Conservation (phyloP, 139 green algal species). For the Yamagishiella unicocca region DNA sequence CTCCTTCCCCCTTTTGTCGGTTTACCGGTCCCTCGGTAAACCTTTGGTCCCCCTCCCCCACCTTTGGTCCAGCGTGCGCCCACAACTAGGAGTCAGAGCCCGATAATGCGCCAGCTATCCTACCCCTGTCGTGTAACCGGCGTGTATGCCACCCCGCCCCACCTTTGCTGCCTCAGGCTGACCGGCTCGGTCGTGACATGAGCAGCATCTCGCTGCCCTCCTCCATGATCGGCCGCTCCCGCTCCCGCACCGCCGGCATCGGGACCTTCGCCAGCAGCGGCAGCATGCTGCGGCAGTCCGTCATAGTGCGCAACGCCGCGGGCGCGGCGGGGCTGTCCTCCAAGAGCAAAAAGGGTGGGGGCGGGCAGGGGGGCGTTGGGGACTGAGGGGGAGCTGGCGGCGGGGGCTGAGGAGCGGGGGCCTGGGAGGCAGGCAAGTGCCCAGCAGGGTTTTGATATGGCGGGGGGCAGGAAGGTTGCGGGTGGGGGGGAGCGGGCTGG, state of each 20-base stretch:
- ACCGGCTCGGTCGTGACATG: neutral
- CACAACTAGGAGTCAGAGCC: too few species aligned
- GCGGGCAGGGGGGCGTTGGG: neutral
- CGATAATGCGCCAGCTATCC: too few species aligned
- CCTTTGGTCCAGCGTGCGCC: too few species aligned
- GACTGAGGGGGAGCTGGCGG: neutral
- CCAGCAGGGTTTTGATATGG: neutral
- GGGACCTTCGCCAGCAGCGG: neutral
- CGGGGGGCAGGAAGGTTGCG: neutral
- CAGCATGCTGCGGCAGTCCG: neutral
- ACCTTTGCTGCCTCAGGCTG: neutral
- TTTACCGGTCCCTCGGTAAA: neutral
- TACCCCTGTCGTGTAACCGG: neutral
- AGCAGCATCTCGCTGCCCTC: conserved; percentile 11
- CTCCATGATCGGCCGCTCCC: neutral
- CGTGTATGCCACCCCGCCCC: neutral
- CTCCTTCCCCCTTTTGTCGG: neutral
- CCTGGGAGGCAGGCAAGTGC: neutral
- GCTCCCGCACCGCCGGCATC: neutral
- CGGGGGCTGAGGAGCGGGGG: neutral
- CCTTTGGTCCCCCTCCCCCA: neutral
- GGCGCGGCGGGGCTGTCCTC: too few species aligned
- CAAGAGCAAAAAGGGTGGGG: neutral
- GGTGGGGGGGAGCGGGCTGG: too few species aligned
- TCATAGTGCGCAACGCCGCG: neutral